Conservation (phyloP, 176 grass and related monocot species). For the Oryza punctata region DNA sequence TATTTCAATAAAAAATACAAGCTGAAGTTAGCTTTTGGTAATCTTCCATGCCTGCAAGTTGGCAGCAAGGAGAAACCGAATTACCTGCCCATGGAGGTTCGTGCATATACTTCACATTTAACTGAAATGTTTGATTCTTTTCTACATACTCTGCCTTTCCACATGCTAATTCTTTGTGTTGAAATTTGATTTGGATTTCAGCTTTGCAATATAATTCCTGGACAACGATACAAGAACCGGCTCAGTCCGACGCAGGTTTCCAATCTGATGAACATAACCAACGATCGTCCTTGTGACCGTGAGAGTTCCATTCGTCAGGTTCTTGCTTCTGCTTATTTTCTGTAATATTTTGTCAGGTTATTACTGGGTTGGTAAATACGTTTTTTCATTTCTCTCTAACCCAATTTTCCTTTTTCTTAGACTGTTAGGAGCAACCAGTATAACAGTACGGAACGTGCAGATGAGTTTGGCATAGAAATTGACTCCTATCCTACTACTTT, state of each 20-base stretch:
- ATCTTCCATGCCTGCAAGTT: slow-evolving; percentile 70
- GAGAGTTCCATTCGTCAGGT: slow-evolving; percentile 50
- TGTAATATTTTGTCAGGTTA: slow-evolving; percentile 4
- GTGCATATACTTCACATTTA: slow-evolving; percentile 28
- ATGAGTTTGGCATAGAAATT: slow-evolving; percentile 73
- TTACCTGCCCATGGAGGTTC: slow-evolving; percentile 87
- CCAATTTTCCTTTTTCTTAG: slow-evolving; percentile 32
- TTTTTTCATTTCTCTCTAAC: slow-evolving; percentile 16
- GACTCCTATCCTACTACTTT: slow-evolving; percentile 45
- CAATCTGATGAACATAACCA: slow-evolving; percentile 38
- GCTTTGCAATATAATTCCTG: slow-evolving; percentile 66
- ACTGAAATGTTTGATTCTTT: background rate
- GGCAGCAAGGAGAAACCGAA: slow-evolving; percentile 58
- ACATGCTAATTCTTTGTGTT: slow-evolving; percentile 14
- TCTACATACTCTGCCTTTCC: background rate
- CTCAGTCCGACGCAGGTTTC: slow-evolving; percentile 44
- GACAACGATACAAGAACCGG: slow-evolving; percentile 67
- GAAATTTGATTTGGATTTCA: slow-evolving; percentile 20
- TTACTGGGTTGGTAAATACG: background rate
- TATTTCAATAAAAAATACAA: slow-evolving; percentile 71
- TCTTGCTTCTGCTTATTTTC: background rate
- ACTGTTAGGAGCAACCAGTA: slow-evolving; percentile 50
- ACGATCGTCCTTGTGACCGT: slow-evolving; percentile 34
- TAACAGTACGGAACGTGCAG: slow-evolving; percentile 45
- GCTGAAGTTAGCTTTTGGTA: slow-evolving; percentile 35